Conservation (phyloP, 345 rosid genomes). For the Ceriops decandra region DNA sequence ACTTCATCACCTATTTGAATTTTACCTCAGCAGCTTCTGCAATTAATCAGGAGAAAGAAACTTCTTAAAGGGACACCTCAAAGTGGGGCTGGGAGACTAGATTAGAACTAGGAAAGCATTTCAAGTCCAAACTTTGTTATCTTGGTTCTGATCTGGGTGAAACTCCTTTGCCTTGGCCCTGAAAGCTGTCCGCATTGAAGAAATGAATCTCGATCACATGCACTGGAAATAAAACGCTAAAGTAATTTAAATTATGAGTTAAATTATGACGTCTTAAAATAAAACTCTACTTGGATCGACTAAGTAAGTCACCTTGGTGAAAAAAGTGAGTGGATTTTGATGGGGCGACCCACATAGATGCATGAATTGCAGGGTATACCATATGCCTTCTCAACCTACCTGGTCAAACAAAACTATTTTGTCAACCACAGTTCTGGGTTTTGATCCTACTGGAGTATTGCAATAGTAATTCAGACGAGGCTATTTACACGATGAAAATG, state of each 20-base stretch:
- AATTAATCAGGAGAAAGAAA: constrained; percentile 10
- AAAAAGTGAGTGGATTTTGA: too few species aligned
- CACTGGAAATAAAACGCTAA: not conserved
- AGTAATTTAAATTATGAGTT: not conserved
- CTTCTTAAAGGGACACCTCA: not conserved
- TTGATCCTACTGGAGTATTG: constrained; percentile 32
- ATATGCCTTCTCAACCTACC: not conserved
- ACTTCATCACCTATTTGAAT: constrained; percentile 83
- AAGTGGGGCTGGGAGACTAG: too few species aligned
- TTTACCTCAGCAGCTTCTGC: constrained; percentile 85
- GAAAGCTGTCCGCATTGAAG: constrained; percentile 63
- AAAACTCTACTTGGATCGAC: too few species aligned
- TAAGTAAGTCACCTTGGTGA: too few species aligned
- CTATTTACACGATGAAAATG: too few species aligned
- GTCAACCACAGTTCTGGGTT: constrained; percentile 29
- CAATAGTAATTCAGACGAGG: not conserved
- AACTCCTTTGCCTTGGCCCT: constrained; percentile 81
- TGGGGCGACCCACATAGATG: too few species aligned
- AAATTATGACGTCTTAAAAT: too few species aligned
- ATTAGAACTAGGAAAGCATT: not conserved
- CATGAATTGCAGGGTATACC: too few species aligned
- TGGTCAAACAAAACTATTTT: constrained; percentile 36
- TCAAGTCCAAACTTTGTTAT: constrained; percentile 57
- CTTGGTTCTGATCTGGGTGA: constrained; percentile 95
- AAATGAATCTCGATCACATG: not conserved